A percentile compares a stretch with the other conserved stretches of the same genome.
phyloP scores from a whole-genome alignment of 2,329 filamentous ascomycete species.

The Penicillium olsonii region DNA sequence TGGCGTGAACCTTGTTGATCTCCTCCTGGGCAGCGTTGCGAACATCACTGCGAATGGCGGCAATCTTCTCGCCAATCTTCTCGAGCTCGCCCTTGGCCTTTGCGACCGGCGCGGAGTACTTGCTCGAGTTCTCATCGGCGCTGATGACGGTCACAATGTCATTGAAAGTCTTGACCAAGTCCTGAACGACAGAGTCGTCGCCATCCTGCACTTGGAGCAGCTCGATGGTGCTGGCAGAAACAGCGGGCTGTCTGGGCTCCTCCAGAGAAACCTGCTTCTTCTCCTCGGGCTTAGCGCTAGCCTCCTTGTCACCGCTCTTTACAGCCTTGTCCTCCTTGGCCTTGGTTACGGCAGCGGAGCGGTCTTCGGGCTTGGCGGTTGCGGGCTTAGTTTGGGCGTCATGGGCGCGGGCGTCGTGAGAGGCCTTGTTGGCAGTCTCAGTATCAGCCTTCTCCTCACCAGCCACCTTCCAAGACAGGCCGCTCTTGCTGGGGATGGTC shows the following conservation, averaged over 20 bases:
- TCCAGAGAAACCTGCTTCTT: slow-evolving; percentile 35
- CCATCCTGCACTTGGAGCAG: slow-evolving; percentile 73
- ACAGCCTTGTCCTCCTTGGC: slow-evolving; percentile 32
- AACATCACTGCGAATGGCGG: slow-evolving; percentile 68
- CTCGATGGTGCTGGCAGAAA: slow-evolving; percentile 68
- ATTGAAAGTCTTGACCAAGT: slow-evolving; percentile 92
- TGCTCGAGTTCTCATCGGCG: slow-evolving; percentile 74
- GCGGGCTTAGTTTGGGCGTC: slow-evolving; percentile 31
- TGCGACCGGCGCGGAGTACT: slow-evolving; percentile 74
- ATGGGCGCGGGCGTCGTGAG: slow-evolving; percentile 44
- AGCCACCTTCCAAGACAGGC: slow-evolving; percentile 76
- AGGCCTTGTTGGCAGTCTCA: slow-evolving; percentile 56
- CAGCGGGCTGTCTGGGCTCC: slow-evolving; percentile 40
- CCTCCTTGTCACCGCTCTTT: slow-evolving; percentile 28
- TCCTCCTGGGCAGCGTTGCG: slow-evolving; percentile 72
- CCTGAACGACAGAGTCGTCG: slow-evolving; percentile 84
- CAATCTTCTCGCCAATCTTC: slow-evolving; percentile 77
- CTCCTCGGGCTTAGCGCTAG: slow-evolving; percentile 19
- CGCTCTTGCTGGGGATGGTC: slow-evolving; percentile 81
- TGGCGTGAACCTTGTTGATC: slow-evolving; percentile 68
- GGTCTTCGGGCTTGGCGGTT: slow-evolving; percentile 30
- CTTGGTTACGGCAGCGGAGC: slow-evolving; percentile 29
- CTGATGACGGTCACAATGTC: slow-evolving; percentile 94
- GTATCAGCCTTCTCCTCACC: slow-evolving; percentile 61
- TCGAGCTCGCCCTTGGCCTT: slow-evolving; percentile 84